Evolutionary conservation across 495 filamentous ascomycete species (phyloP), one percentile per base, ranked within the genome.

Genomic region (Penicillium egyptiacum): DNA sequence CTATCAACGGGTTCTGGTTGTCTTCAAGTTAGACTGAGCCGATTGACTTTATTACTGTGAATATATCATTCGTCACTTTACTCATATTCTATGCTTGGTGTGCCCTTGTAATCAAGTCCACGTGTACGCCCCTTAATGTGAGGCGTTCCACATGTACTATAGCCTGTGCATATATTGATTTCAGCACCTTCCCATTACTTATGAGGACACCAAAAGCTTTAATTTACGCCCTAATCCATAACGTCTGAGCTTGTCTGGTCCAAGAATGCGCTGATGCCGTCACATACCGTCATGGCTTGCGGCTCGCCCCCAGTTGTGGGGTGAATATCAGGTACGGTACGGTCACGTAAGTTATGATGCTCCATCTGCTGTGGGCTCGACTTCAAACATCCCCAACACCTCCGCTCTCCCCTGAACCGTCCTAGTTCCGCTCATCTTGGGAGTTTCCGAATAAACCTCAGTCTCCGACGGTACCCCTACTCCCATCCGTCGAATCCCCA

Each of bases 311-410:
- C 23, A 56, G 39, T 12, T 66, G 63, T 57, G 66, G 66, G 63
- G 63, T 51, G 41, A 41, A 42, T 33, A 44, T 39, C 53, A 39
- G 42, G 66, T 66, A 69, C 52, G 60, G 66, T 69, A 69, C 39
- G 53, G 66, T 69, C 66, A 69, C 66, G 66, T 69, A 69, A 66
- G 45, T 66, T 66, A 66, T 61, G 65, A 66, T 63, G 65, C 64
- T 64, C 53, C 53, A 43, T 55, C 41, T 23, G 42, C 30, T 43
- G 53, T 55, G 22, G 35, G 43, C 61, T 64, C 54, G 40, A 62
- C 61, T 63, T 56, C 60, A 60, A 42, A 53, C 61, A 62, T 56
- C 61, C 53, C 58, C 56, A 58, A 63, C 55, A 50, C 54, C 61
- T 61, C 49, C 60, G 55, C 57, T 53, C 59, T 61, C 49, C 58